These are phyloP conservation scores for Rickenella mellea DNA, from an alignment of 768 basidiomycete genomes.

Conservation along the genomic window DNA sequence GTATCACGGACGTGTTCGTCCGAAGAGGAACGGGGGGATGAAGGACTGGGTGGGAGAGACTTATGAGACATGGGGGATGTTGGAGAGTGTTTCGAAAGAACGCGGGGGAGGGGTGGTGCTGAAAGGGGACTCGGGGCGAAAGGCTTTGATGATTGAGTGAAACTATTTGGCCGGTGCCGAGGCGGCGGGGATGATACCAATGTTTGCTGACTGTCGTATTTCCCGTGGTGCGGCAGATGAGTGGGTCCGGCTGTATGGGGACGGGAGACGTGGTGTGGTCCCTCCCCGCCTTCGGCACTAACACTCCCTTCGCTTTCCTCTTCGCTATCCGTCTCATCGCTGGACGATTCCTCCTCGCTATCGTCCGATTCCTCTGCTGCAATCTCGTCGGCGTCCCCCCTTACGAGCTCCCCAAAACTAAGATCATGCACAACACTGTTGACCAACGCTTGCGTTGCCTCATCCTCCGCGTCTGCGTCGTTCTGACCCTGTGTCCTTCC, in stretches of 20 bases:
- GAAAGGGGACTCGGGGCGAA: conserved; percentile 1
- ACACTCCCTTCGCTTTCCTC: conserved; percentile 14
- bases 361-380: conserved; percentile 52
- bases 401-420: conserved; percentile 69
- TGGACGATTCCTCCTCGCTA: conserved; percentile 30
- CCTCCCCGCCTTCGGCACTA: conserved; percentile 3
- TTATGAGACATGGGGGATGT: not conserved
- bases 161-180: not conserved
- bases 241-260: conserved; percentile 2
- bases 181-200: not conserved
- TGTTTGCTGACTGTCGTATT: not conserved
- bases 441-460: conserved; percentile 73
- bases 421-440: conserved; percentile 76
- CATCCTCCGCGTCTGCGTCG: conserved; percentile 67
- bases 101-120: not conserved
- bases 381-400: conserved; percentile 72
- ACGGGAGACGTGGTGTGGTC: conserved; percentile 7
- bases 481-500: conserved; percentile 40
- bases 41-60: not conserved
- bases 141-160: conserved; percentile 1
- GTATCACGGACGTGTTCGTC: conserved; percentile 1
- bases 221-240: conserved; percentile 2
- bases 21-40: conserved; percentile 1
- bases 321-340: conserved; percentile 40
- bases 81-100: not conserved